Conservation (phyloP, 1,284 basidiomycete genomes). For the Schizopora paradoxa region DNA sequence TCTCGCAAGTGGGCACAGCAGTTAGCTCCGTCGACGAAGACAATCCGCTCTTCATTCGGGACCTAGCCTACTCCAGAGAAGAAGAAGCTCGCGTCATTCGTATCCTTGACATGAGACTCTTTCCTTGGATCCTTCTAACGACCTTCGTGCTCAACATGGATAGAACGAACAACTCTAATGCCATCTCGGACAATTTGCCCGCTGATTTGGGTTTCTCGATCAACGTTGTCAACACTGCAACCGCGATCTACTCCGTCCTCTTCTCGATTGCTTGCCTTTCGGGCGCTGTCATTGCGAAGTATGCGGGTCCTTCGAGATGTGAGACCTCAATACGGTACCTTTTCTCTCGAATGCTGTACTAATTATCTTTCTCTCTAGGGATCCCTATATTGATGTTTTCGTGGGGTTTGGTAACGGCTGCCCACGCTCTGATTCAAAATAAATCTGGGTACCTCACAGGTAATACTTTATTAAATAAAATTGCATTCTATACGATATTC, state of each 20-base stretch:
- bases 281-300: slow-evolving; percentile 33
- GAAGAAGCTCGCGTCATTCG: slow-evolving; percentile 31
- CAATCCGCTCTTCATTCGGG: slow-evolving; percentile 25
- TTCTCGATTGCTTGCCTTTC: slow-evolving; percentile 32
- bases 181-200: slow-evolving; percentile 34
- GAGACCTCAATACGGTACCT: too few species aligned
- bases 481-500: neutral
- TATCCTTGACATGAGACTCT: slow-evolving; percentile 30
- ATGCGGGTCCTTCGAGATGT: slow-evolving; percentile 34
- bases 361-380: slow-evolving; percentile 23
- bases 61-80: slow-evolving; percentile 27
- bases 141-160: slow-evolving; percentile 39
- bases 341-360: neutral
- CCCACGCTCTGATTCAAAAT: slow-evolving; percentile 32
- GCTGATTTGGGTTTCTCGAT: slow-evolving; percentile 35
- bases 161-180: slow-evolving; percentile 35
- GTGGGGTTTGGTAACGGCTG: slow-evolving; percentile 34
- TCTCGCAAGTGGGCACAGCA: too few species aligned
- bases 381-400: slow-evolving; percentile 34
- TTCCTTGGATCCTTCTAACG: slow-evolving; percentile 33
- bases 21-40: too few species aligned
- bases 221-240: slow-evolving; percentile 33
- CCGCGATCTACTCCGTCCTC: slow-evolving; percentile 30
- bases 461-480: slow-evolving; percentile 4
- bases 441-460: slow-evolving; percentile 32